Evolutionary conservation across 2,329 filamentous ascomycete genomes (phyloP).

Genomic region (Calonectria hongkongensis): DNA sequence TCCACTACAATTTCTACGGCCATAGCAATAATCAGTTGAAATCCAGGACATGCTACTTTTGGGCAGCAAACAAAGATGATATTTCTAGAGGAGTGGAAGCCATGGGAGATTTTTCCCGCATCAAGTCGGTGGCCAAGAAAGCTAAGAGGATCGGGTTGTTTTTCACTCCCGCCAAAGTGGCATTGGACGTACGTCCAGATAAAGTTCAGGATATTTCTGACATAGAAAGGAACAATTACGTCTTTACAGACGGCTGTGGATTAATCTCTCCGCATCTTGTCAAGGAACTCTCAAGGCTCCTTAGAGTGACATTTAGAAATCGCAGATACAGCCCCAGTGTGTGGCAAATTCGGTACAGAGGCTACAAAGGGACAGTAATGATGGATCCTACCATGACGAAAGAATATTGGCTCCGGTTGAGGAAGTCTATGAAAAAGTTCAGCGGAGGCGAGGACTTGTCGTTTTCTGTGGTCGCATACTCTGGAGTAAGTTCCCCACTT

Average conservation of each 20-base stretch:
- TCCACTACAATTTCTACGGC: constrained; percentile 63
- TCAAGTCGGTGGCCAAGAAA: constrained; percentile 14
- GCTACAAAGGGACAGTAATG: constrained; percentile 65
- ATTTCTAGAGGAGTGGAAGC: background rate
- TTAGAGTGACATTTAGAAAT: background rate
- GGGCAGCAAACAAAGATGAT: constrained; percentile 45
- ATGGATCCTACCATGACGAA: constrained; percentile 57
- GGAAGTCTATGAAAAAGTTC: constrained; percentile 65
- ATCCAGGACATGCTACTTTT: constrained; percentile 63
- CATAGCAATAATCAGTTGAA: constrained; percentile 67
- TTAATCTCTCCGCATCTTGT: background rate
- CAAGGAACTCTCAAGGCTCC: constrained; percentile 4
- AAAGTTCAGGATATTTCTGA: constrained; percentile 9
- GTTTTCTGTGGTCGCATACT: constrained; percentile 63
- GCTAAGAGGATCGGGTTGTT: constrained; percentile 14
- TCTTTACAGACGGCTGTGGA: constrained; percentile 8
- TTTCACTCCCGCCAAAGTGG: constrained; percentile 6
- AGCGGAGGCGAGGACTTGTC: constrained; percentile 59
- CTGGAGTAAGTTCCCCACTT: constrained; percentile 57
- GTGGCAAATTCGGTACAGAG: constrained; percentile 64
- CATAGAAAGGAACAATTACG: constrained; percentile 4
- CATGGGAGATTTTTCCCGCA: background rate
- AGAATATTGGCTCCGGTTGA: constrained; percentile 51
- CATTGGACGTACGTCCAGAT: background rate
- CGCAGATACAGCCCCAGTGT: constrained; percentile 47